Evolutionary conservation across 2,329 filamentous ascomycete genomes (phyloP), one percentile per base, ranked within the genome.

Genomic region (Dactylellina cionopaga): DNA sequence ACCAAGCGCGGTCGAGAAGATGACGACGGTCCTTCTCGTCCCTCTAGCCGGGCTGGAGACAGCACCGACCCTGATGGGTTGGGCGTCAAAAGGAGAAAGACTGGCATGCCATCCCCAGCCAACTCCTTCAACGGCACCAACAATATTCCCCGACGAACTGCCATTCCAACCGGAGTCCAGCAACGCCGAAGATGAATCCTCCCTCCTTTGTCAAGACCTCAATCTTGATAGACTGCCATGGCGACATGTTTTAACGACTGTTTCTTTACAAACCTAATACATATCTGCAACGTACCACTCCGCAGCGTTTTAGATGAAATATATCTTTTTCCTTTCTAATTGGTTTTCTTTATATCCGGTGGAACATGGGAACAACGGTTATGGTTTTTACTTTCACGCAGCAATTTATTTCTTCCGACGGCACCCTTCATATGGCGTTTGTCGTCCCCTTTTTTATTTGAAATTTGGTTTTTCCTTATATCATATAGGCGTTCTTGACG

Each of bases 1-100:
- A 85, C 81, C 75, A 90, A 89, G 82, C 86, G 88, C 75, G 83
- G 84, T 75, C 86, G 88, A 71, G 87, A 90, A 66, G 85, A 88
- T 74, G 81, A 84, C 29, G 89, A 92, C 29, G 86, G 88, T 17
- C 87, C 89, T 65, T 83, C 85, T 54, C 88, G 90, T 10, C 86
- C 89, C 19, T 84, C 87, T 37, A 88, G 85, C 77, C 81, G 83
- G 74, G 83, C 82, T 69, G 81, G 83, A 24, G 81, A 81, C 33
- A 83, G 68, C 54, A 43, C 59, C 17, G 68, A 72, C 29, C 52
- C 59, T 10, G 59, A 72, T 56, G 68, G 59, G n/a, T 46, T 66
- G 37, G 62, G 69, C 11, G 62, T 73, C 49, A 69, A 74, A 49
- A 64, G 68, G 25, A 58, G 68, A 64, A 52, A 54, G 44, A 72